Percentiles rank a stretch among this genome's conserved stretches.
Evolutionary conservation across 1,284 basidiomycete genomes (phyloP).

Genomic region (Testicularia cyperi): DNA sequence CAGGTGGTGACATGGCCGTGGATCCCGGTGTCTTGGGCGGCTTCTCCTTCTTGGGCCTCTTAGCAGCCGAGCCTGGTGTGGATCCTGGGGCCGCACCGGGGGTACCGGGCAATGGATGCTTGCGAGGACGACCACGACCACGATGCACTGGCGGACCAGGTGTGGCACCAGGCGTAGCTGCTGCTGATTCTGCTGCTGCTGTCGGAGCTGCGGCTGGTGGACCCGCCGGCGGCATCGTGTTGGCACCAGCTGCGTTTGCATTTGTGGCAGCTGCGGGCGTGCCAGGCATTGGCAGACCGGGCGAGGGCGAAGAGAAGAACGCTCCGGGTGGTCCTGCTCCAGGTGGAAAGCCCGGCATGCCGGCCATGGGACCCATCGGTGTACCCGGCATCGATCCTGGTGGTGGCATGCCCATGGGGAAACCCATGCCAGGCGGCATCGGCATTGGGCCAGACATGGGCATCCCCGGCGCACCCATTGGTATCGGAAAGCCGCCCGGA

Average conservation of each 20-base stretch:
- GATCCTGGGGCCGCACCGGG: constrained; percentile 19
- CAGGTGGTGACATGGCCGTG: constrained; percentile 8
- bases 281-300: too few species aligned
- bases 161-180: constrained; percentile 18
- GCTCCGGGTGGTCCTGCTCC: too few species aligned
- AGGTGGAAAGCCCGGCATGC: too few species aligned
- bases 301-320: too few species aligned
- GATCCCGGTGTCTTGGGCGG: constrained; percentile 11
- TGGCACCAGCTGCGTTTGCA: constrained; percentile 4
- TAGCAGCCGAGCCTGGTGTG: constrained; percentile 8
- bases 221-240: too few species aligned
- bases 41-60: constrained; percentile 40
- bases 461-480: constrained; percentile 2
- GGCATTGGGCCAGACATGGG: constrained; percentile 5
- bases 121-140: constrained; percentile 36
- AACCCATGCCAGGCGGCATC: too few species aligned
- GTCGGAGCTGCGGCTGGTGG: neutral
- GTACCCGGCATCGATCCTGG: constrained; percentile 14
- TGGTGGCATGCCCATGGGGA: constrained; percentile 10
- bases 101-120: constrained; percentile 33
- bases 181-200: constrained; percentile 7
- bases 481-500: constrained; percentile 18
- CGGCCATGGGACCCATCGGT: constrained; percentile 1
- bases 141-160: constrained; percentile 27
- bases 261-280: too few species aligned